These are phyloP conservation scores for Ilyonectria robusta DNA, from an alignment of 2,329 filamentous ascomycete genomes.

Conservation along the genomic window DNA sequence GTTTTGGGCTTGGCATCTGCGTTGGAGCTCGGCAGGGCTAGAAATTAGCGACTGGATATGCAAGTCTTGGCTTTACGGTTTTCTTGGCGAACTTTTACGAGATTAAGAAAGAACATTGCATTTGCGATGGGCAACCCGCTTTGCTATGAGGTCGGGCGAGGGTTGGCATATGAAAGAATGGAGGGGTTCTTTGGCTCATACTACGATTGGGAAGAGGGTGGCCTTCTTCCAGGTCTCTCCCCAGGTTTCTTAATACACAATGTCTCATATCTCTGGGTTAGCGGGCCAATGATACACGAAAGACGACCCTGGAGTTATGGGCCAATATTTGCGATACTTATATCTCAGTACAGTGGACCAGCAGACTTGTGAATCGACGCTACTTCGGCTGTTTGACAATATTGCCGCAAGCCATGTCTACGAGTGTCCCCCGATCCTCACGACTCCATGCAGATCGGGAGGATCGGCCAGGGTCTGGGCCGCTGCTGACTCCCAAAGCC, in stretches of 20 bases:
- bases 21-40: background rate
- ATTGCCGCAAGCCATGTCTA: background rate
- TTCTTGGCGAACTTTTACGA: background rate
- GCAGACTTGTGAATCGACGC: too few relatives aligned
- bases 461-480: constrained; percentile 34
- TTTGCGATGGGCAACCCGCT: background rate
- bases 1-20: background rate
- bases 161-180: background rate
- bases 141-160: constrained; percentile 26
- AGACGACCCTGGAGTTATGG: too few relatives aligned
- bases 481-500: too few relatives aligned
- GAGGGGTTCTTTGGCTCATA: background rate
- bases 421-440: constrained; percentile 33
- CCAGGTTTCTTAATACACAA: background rate
- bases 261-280: background rate
- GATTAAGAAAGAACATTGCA: background rate
- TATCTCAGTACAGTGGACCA: too few relatives aligned
- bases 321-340: too few relatives aligned
- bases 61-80: background rate
- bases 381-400: background rate
- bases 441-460: constrained; percentile 32
- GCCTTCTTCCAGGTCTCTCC: background rate
- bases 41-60: background rate
- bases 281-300: too few relatives aligned
- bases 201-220: background rate